Base-by-base conservation (phyloP, 805 yeast species). In the Lipomyces kockii region DNA sequence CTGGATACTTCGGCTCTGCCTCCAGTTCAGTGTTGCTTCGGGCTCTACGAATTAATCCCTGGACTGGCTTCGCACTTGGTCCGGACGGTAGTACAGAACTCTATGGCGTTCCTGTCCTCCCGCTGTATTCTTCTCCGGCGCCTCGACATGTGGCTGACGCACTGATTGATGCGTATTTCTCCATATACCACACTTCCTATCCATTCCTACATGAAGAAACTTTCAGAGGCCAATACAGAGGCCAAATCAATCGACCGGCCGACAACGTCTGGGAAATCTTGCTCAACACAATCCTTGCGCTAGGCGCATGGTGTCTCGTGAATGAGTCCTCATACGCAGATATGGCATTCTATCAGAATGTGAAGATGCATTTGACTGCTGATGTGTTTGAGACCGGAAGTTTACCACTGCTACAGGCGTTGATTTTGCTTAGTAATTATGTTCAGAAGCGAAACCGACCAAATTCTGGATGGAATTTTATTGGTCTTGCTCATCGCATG, bases 291-390 rank as follows among this genome's bases (percentile, higher is more conserved):
- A 86, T 88, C 0, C 75, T 87, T 34, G 89, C 90, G 0, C 77
- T 89, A n/a, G 92, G 92, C 17, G 84, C 90, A 29, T 88, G 90
- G 89, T 86, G 89, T 74, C 61, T 83, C 11, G 82, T 84, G 71
- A 88, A 88, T 14, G 89, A 86, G 69, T 75, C 75, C 20, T 79
- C 84, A 1, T 81, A 81, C 63, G 79, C 83, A 53, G 90, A 88
- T 73, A 68, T 86, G 46, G 79, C 83, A 58, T 88, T 87, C 68
- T 89, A 86, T 72, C 83, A 83, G 59, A 80, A 83, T 67, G 87
- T 88, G 25, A 82, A 84, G 75, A 77, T 79, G 11, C 77, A 78
- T 64, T 69, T 87, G 54, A 78, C 79, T 58, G 79, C 80, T 51
- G 80, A 80, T 66, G 83, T 87, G 7, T 84, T 88, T 72, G 90